phyloP scores from a whole-genome alignment of 2,329 filamentous ascomycete genomes.

The Ilyonectria mors-panacis region DNA sequence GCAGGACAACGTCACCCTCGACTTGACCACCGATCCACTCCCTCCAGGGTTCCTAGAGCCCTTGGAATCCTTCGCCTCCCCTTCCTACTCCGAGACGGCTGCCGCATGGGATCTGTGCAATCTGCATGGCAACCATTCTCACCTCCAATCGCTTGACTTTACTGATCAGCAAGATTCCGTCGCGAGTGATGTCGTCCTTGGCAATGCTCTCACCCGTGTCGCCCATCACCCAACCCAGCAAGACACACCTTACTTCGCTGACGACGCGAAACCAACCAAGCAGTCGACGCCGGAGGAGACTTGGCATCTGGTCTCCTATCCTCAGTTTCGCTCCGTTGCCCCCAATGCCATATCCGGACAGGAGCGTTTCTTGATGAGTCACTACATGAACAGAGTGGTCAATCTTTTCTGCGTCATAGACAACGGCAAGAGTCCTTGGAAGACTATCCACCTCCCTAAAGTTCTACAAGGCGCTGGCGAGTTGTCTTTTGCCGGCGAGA shows the following conservation, averaged over 20 bases:
- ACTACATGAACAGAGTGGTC: constrained; percentile 44
- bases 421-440: constrained; percentile 47
- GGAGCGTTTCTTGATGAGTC: constrained; percentile 44
- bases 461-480: constrained; percentile 45
- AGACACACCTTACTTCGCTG: background rate
- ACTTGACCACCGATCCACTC: constrained; percentile 11
- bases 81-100: constrained; percentile 29
- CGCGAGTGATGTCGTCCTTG: background rate
- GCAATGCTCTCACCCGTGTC: background rate
- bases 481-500: constrained; percentile 39
- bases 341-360: constrained; percentile 21
- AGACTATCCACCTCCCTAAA: constrained; percentile 45
- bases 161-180: constrained; percentile 3
- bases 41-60: constrained; percentile 5
- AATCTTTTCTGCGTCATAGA: constrained; percentile 49
- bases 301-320: constrained; percentile 3
- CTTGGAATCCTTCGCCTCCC: constrained; percentile 24
- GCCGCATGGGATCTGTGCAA: constrained; percentile 32
- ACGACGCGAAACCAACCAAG: background rate
- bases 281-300: constrained; percentile 9
- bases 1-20: background rate
- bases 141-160: constrained; percentile 3
- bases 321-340: constrained; percentile 8
- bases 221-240: background rate
- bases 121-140: constrained; percentile 19